These are phyloP conservation scores for Sphagnum magellanicum DNA, from an alignment of 228 moss, liverwort and hornwort genomes.

Conservation along the genomic window DNA sequence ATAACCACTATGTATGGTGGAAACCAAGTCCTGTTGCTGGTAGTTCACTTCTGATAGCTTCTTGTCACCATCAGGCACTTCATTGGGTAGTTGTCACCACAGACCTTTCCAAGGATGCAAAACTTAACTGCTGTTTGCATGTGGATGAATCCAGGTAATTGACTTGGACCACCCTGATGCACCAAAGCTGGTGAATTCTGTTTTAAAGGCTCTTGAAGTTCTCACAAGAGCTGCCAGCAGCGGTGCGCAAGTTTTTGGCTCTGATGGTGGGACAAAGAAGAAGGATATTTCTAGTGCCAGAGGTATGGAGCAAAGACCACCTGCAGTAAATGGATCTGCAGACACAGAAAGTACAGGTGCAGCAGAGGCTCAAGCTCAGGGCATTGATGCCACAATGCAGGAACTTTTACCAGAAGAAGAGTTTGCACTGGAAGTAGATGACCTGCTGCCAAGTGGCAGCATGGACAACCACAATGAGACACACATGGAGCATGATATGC, in stretches of 20 bases:
- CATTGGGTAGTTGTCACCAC: too few relatives aligned
- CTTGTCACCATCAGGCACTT: too few relatives aligned
- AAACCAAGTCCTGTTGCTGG: too few relatives aligned
- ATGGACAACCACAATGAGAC: conserved; percentile 55
- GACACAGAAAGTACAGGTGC: conserved; percentile 39
- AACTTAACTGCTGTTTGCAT: too few relatives aligned
- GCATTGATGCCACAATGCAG: conserved; percentile 80
- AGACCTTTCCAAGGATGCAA: too few relatives aligned
- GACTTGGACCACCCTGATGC: conserved; percentile 97
- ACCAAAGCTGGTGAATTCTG: conserved; percentile 81
- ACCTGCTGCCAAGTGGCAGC: conserved; percentile 24
- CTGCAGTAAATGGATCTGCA: conserved; percentile 31
- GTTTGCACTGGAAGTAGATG: conserved; percentile 34
- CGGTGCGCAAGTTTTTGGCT: conserved; percentile 44
- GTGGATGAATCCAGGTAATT: conserved; percentile 38
- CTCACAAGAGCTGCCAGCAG: conserved; percentile 75
- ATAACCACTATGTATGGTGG: too few relatives aligned
- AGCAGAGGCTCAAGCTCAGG: conserved; percentile 31
- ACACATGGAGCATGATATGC: conserved; percentile 88
- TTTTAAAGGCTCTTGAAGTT: conserved; percentile 78
- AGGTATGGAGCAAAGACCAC: conserved; percentile 28
- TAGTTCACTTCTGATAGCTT: too few relatives aligned
- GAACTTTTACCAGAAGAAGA: conserved; percentile 53
- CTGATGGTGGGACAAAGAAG: conserved; percentile 43
- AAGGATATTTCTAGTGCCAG: conserved; percentile 46